Evolutionary conservation across 2,329 filamentous ascomycete species (phyloP), one percentile per base, ranked within the genome.

Genomic region (Orbilia blumenaviensis): DNA sequence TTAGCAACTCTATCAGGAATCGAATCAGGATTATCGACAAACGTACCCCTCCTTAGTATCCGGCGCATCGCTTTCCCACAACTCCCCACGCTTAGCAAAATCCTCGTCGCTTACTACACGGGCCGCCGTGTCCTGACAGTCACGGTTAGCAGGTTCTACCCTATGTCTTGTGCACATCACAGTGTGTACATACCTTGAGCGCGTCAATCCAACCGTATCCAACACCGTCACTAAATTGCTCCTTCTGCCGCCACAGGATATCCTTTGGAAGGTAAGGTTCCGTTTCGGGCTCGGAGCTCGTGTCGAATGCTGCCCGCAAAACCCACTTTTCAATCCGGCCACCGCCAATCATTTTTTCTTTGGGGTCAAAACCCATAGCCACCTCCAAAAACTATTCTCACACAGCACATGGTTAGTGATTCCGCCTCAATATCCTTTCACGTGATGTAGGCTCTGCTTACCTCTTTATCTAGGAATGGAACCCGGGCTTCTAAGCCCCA

Each of bases 181-280:
- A 34, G 21, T 0, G 5, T 10, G 4, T 7, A 21, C 42, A 25
- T 71, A 80, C 79, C 76, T 97, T 98, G 81, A 99, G 89, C 5
- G 90, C 92, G 82, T 99, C 95, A 82, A 99, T 99, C 95, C 95
- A 99, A 78, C 95, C 94, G 85, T 99, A 99, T 71, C 95, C 95
- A 71, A 99, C 95, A 83, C 95, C 96, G 81, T 99, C 96, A 73
- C 91, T 96, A 87, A 99, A 99, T 85, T 99, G 95, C 86, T 99
- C 95, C 89, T 99, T 99, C 85, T 99, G 96, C 82, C 96, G 89
- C 92, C 93, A 99, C 68, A 99, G 89, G 80, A 99, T 99, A 83
- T 94, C 89, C 16, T 97, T 90, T 6, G 96, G 95, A n/a, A 99
- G 89, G 85, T 98, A 99, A 8, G 95, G 90, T 80, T 91, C 85